phyloP scores from a whole-genome alignment of 2,329 filamentous ascomycete species.

The Neoscytalidium dimidiatum region DNA sequence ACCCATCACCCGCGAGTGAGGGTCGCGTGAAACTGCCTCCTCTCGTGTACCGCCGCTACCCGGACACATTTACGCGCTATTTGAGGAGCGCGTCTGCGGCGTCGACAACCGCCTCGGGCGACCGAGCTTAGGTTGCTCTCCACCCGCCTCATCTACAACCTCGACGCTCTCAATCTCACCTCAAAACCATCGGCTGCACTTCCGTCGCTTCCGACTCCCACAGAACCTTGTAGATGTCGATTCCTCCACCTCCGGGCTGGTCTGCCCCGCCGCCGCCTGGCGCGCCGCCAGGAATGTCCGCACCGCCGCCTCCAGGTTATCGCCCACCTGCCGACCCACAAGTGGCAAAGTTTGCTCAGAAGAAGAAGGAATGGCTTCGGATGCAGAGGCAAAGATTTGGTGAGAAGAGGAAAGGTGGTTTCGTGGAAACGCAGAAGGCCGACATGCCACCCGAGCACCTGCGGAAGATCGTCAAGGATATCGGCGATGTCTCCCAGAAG shows the following conservation, averaged over 20 bases:
- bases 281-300: slow-evolving; percentile 51
- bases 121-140: slow-evolving; percentile 19
- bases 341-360: slow-evolving; percentile 92
- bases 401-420: slow-evolving; percentile 94
- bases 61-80: not conserved
- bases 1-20: slow-evolving; percentile 18
- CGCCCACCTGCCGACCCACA: slow-evolving; percentile 79
- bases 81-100: slow-evolving; percentile 1
- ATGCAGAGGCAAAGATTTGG: slow-evolving; percentile 89
- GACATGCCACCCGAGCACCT: slow-evolving; percentile 98
- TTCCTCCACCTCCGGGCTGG: slow-evolving; percentile 69
- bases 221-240: slow-evolving; percentile 51
- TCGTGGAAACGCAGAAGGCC: slow-evolving; percentile 96
- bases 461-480: slow-evolving; percentile 97
- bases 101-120: slow-evolving; percentile 19
- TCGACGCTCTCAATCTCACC: not conserved
- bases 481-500: slow-evolving; percentile 98
- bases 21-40: slow-evolving; percentile 1
- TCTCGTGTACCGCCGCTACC: not conserved
- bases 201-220: not conserved
- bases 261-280: slow-evolving; percentile 49
- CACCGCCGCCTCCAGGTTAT: slow-evolving; percentile 84
- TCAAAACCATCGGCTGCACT: not conserved
- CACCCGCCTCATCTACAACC: not conserved
- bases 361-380: slow-evolving; percentile 98